Percentiles rank a stretch among this genome's conserved stretches.
Evolutionary conservation across 345 rosid species (phyloP).

Genomic region (Populus tremula): DNA sequence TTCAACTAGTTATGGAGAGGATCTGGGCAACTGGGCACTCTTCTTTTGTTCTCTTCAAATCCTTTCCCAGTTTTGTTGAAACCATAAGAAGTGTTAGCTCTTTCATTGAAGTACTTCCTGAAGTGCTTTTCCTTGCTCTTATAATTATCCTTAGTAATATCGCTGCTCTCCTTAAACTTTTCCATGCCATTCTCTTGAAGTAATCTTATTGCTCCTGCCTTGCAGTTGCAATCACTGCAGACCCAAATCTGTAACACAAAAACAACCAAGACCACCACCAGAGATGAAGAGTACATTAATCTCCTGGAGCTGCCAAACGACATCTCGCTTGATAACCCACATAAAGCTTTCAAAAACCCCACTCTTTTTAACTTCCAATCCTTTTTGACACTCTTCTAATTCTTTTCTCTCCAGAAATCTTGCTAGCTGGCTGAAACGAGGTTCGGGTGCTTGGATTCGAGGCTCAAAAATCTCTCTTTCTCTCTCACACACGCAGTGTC

Average conservation of each 20-base stretch:
- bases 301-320: slow-evolving; percentile 24
- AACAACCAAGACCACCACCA: slow-evolving; percentile 20
- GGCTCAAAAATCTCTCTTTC: background rate
- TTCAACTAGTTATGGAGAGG: slow-evolving; percentile 79
- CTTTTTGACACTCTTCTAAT: background rate
- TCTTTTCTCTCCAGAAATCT: background rate
- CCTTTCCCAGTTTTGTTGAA: slow-evolving; percentile 39
- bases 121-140: slow-evolving; percentile 27
- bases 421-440: background rate
- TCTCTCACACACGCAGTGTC: background rate
- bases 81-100: slow-evolving; percentile 6
- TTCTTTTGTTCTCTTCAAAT: slow-evolving; percentile 56
- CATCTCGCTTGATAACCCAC: slow-evolving; percentile 29
- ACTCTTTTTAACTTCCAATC: background rate
- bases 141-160: background rate
- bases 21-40: slow-evolving; percentile 88
- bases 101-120: slow-evolving; percentile 41
- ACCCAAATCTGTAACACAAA: slow-evolving; percentile 43
- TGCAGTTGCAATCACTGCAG: slow-evolving; percentile 31
- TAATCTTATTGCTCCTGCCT: slow-evolving; percentile 51
- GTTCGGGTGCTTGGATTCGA: background rate
- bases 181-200: slow-evolving; percentile 25
- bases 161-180: background rate
- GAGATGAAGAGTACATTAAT: slow-evolving; percentile 19
- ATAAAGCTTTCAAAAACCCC: slow-evolving; percentile 22